Percentiles rank a stretch among this genome's conserved stretches.
These are phyloP conservation scores for Phaeosphaeriaceae sp. DNA, from an alignment of 2,329 filamentous ascomycete genomes.

Conservation along the genomic window DNA sequence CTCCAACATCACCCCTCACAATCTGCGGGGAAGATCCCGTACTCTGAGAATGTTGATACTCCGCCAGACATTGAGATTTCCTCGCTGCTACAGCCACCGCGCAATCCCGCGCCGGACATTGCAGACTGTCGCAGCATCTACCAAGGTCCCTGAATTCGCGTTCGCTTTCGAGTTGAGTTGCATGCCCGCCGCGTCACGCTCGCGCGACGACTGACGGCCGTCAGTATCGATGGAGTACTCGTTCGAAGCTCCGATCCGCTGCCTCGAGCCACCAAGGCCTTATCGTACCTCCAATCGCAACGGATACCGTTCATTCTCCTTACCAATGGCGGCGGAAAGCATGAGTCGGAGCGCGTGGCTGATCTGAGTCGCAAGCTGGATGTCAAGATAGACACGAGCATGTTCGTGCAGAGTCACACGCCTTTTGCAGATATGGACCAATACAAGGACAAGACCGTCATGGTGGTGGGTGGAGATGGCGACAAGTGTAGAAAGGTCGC, in stretches of 20 bases:
- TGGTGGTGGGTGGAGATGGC: slow-evolving; percentile 57
- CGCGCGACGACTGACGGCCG: slow-evolving; percentile 26
- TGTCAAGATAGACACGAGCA: slow-evolving; percentile 68
- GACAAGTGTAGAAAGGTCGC: slow-evolving; percentile 74
- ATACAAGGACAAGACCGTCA: slow-evolving; percentile 60
- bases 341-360: slow-evolving; percentile 74
- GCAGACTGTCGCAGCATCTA: slow-evolving; percentile 29
- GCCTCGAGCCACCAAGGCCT: slow-evolving; percentile 75
- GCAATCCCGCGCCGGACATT: slow-evolving; percentile 28
- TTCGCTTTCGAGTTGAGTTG: slow-evolving; percentile 64
- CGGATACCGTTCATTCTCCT: slow-evolving; percentile 90
- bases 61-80: slow-evolving; percentile 26
- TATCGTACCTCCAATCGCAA: slow-evolving; percentile 75
- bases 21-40: background rate
- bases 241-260: slow-evolving; percentile 81
- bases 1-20: background rate
- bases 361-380: slow-evolving; percentile 73
- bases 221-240: slow-evolving; percentile 92
- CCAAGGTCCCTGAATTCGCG: slow-evolving; percentile 54
- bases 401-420: slow-evolving; percentile 90
- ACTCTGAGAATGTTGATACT: background rate
- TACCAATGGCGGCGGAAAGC: slow-evolving; percentile 92
- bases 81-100: slow-evolving; percentile 17
- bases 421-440: slow-evolving; percentile 75
- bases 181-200: slow-evolving; percentile 13